Conservation (phyloP, 179 eudicot species). For the Gypsophila paniculata region DNA sequence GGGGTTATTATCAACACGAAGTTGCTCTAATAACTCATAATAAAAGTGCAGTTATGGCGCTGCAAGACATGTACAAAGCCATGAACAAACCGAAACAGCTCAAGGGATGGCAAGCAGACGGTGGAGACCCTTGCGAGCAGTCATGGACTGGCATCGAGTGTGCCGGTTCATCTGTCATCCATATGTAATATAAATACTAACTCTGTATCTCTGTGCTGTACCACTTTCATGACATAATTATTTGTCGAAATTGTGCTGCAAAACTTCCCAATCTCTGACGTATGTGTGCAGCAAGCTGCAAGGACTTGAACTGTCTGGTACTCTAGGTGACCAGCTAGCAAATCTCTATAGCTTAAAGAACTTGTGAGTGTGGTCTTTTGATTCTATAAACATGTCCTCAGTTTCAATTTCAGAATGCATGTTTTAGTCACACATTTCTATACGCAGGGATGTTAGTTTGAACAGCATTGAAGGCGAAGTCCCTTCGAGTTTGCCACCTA, state of each 20-base stretch:
- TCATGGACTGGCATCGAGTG: slow-evolving; percentile 80
- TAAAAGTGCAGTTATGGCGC: slow-evolving; percentile 52
- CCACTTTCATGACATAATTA: background rate
- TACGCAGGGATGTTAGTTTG: slow-evolving; percentile 61
- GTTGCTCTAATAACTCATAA: background rate
- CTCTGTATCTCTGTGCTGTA: background rate
- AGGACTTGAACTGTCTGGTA: slow-evolving; percentile 57
- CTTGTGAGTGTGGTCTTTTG: slow-evolving; percentile 43
- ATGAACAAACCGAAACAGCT: slow-evolving; percentile 57
- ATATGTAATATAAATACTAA: slow-evolving; percentile 40
- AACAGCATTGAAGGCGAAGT: slow-evolving; percentile 64
- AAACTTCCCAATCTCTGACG: background rate
- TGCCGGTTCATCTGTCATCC: slow-evolving; percentile 56
- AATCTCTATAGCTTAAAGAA: slow-evolving; percentile 55
- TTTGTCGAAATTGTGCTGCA: background rate
- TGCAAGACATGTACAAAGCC: slow-evolving; percentile 64
- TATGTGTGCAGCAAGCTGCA: slow-evolving; percentile 49
- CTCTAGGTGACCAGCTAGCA: slow-evolving; percentile 53
- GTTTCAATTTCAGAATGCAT: background rate
- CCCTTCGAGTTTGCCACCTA: slow-evolving; percentile 68
- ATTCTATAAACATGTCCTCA: background rate
- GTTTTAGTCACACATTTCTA: slow-evolving; percentile 18
- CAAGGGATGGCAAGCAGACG: slow-evolving; percentile 56
- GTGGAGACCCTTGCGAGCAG: slow-evolving; percentile 77
- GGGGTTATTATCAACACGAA: too few species aligned